Evolutionary conservation across 2,329 filamentous ascomycete genomes (phyloP), one percentile per base, ranked within the genome.

Genomic region (Emericellopsis cladophorae): DNA sequence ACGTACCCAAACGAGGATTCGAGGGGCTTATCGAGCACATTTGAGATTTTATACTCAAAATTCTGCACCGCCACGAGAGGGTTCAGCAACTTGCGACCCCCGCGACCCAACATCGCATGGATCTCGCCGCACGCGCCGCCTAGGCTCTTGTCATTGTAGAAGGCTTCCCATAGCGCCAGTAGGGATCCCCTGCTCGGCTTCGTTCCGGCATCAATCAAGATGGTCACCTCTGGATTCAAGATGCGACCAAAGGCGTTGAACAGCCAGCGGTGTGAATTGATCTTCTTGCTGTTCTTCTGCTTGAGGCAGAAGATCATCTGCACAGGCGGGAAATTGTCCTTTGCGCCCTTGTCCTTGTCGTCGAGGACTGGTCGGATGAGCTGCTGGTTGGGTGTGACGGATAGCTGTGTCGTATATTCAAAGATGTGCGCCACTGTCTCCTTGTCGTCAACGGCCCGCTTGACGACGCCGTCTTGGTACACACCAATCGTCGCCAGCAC

Each of bases 281-380:
- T 95, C 75, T 95, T 95, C 72, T 95, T 95, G 69, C 73, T 92
- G 72, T 95, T 95, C 74, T 92, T 87, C 60, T 90, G 84, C 72
- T 95, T 95, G 60, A 95, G 62, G 57, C 88, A 95, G 70, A 95
- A 95, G 63, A 95, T 93, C 79, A 95, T 92, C 71, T 95, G 88
- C 29, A 94, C 87, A 0, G 88, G 88, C 5, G 88, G 88, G 29
- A 95, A 73, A 1, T 84, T 93, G 26, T 29, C 26, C 26, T 29
- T 29, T 29, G 26, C 26, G 26, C 6, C 3, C 51, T 74, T 79
- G 53, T 80, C 78, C 51, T 92, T 84, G 51, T 92, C 84, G 39
- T 92, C 85, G 51, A 92, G 85, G 39, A 80, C 76, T 3, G 88
- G 88, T n/a, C 87, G 82, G 55, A 94, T 88, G 41, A 95, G 79